Percentiles rank a stretch among this genome's conserved stretches.
These are phyloP conservation scores for Exophiala xenobiotica DNA, from an alignment of 2,329 filamentous ascomycete species.

Conservation along the genomic window DNA sequence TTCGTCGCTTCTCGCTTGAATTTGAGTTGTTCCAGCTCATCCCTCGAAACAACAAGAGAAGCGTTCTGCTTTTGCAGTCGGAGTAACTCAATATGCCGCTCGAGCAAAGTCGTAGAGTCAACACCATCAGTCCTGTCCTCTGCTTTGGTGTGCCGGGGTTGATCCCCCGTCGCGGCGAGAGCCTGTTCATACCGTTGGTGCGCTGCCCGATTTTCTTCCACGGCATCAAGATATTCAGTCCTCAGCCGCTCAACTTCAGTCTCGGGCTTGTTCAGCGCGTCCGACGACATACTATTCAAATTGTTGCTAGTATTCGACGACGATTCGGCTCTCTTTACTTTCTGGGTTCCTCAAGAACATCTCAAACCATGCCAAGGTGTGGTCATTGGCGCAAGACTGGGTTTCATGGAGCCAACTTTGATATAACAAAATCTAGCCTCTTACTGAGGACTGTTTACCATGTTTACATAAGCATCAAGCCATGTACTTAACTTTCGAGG, in stretches of 20 bases:
- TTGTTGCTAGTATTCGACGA: too few relatives aligned
- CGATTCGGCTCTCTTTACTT: too few relatives aligned
- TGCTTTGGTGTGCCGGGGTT: background rate
- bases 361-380: too few relatives aligned
- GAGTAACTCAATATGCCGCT: constrained; percentile 11
- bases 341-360: too few relatives aligned
- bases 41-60: constrained; percentile 6
- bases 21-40: constrained; percentile 12
- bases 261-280: too few relatives aligned
- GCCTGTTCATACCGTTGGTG: constrained; percentile 1
- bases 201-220: constrained; percentile 16
- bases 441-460: too few relatives aligned
- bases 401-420: too few relatives aligned
- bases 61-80: constrained; percentile 13
- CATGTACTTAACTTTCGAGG: too few relatives aligned
- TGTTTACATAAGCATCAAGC: too few relatives aligned
- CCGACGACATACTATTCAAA: too few relatives aligned
- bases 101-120: background rate
- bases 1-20: background rate
- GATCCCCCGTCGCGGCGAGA: background rate
- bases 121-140: background rate
- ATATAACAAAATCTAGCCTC: too few relatives aligned
- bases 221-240: constrained; percentile 23
- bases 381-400: too few relatives aligned
- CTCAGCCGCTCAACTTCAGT: constrained; percentile 1